These are phyloP conservation scores for Lactarius indigo DNA, from an alignment of 768 basidiomycete species.

Conservation along the genomic window DNA sequence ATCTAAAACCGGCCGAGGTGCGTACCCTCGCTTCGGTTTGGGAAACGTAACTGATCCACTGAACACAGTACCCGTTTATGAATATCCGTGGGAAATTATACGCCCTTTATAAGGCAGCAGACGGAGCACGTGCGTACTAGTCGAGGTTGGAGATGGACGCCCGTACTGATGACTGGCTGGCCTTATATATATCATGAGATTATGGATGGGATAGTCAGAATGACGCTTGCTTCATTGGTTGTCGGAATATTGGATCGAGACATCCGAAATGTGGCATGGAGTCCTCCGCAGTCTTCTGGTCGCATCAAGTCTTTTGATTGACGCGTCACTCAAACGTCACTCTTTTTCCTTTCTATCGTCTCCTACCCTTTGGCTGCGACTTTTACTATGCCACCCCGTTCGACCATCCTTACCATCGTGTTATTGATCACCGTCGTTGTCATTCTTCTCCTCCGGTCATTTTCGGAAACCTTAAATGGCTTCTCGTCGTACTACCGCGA, in stretches of 20 bases:
- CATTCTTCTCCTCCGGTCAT: not conserved
- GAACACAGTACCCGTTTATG: constrained; percentile 36
- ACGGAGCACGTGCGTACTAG: too few species aligned
- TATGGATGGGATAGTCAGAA: too few species aligned
- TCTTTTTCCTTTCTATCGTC: not conserved
- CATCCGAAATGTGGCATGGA: too few species aligned
- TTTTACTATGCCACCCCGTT: constrained; percentile 5
- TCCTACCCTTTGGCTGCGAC: too few species aligned
- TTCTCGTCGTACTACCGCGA: not conserved
- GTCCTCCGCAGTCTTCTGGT: too few species aligned
- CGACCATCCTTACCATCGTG: not conserved
- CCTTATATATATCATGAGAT: too few species aligned
- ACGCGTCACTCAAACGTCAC: not conserved
- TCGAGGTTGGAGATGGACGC: too few species aligned
- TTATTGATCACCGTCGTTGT: not conserved
- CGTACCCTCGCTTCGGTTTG: not conserved
- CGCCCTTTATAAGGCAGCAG: not conserved
- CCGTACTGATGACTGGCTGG: too few species aligned
- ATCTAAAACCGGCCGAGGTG: constrained; percentile 42
- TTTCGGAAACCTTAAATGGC: not conserved
- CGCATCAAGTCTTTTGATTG: too few species aligned
- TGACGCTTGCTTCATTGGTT: too few species aligned
- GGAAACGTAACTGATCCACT: too few species aligned
- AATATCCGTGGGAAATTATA: constrained; percentile 1
- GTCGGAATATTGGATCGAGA: too few species aligned